These are phyloP conservation scores for Cymodocea nodosa DNA, from an alignment of 116 monocot species.

Conservation along the genomic window DNA sequence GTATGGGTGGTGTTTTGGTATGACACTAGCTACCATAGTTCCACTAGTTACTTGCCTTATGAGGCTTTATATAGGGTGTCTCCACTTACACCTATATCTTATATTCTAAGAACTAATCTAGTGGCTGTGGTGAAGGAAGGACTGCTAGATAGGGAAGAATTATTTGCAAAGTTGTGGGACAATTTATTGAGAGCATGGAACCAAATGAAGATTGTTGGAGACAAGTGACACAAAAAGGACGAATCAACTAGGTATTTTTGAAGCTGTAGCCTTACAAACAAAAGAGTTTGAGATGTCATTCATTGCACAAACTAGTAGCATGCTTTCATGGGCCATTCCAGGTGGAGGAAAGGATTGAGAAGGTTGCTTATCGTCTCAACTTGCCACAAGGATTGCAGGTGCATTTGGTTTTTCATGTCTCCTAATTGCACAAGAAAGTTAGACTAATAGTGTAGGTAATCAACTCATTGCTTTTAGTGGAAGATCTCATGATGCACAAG, in stretches of 20 bases:
- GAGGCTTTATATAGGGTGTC: conserved; percentile 2
- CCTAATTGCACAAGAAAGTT: no score
- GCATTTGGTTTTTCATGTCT: background rate
- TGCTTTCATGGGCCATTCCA: background rate
- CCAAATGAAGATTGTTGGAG: conserved; percentile 5
- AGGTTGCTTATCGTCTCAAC: background rate
- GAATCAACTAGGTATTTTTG: no score
- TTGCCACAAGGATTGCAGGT: background rate
- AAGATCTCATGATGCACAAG: no score
- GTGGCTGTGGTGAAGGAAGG: background rate
- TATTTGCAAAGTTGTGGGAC: no score
- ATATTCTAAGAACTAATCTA: background rate
- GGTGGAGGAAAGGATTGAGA: background rate
- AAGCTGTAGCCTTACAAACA: no score
- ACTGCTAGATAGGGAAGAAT: background rate
- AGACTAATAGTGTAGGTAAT: no score
- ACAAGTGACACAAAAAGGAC: no score
- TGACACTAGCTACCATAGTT: background rate
- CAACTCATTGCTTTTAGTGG: no score
- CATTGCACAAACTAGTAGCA: no score
- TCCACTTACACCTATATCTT: background rate
- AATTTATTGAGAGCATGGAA: background rate
- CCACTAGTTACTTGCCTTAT: background rate
- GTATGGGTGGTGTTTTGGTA: conserved; percentile 9
- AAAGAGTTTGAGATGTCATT: no score